Percentiles rank a stretch among this genome's conserved stretches.
Evolutionary conservation across 495 filamentous ascomycete species (phyloP).

Genomic region (Hypoxylon intermedium): DNA sequence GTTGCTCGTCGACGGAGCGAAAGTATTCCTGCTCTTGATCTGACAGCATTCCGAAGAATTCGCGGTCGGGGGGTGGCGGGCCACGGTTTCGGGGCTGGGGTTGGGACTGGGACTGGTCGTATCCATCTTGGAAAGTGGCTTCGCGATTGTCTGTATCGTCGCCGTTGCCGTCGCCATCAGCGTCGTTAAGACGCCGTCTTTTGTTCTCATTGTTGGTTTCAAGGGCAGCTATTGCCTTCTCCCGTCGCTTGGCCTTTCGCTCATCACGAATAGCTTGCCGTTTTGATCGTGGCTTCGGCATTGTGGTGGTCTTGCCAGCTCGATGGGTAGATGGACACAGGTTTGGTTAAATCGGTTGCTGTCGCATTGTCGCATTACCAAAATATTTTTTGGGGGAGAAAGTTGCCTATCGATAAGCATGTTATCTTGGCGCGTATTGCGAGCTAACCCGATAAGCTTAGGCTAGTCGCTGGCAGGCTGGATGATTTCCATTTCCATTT

Average conservation of each 20-base stretch:
- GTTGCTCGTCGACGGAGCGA: constrained; percentile 81
- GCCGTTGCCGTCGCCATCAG: constrained; percentile 25
- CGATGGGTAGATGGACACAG: background rate
- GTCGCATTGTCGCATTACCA: background rate
- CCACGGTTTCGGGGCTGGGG: constrained; percentile 21
- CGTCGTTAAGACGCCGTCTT: constrained; percentile 46
- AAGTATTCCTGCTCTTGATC: constrained; percentile 95
- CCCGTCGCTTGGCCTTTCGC: constrained; percentile 52
- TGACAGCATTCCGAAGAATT: constrained; percentile 90
- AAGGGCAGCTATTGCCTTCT: constrained; percentile 40
- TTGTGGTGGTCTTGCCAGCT: constrained; percentile 6
- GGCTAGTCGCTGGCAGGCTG: too few relatives aligned
- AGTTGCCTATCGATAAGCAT: constrained; percentile 7
- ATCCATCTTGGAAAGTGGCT: constrained; percentile 37
- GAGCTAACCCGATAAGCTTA: too few relatives aligned
- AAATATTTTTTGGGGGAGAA: constrained; percentile 16
- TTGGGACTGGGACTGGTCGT: constrained; percentile 17
- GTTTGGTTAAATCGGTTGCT: background rate
- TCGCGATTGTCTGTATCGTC: constrained; percentile 40
- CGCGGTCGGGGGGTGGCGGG: constrained; percentile 47
- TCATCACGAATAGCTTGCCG: constrained; percentile 56
- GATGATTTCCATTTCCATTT: too few relatives aligned
- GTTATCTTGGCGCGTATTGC: constrained; percentile 26
- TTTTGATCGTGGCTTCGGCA: constrained; percentile 48
- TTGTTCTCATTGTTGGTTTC: constrained; percentile 45